phyloP scores from a whole-genome alignment of 148 eudicot species.

The Cornus suecica region DNA sequence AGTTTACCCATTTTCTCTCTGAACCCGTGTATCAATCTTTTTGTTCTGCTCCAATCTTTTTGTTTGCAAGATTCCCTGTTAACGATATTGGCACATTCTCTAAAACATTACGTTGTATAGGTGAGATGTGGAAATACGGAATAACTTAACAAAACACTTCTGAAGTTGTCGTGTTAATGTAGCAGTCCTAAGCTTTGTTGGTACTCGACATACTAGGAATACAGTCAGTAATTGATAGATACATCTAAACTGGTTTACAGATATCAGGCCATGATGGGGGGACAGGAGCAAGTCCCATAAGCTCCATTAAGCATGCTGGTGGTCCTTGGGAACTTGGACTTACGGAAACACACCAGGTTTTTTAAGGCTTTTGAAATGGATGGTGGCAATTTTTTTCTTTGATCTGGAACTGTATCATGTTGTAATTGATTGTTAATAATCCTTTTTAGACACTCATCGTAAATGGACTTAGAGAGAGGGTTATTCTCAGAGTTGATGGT shows the following conservation, averaged over 20 bases:
- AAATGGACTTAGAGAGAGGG: conserved; percentile 98
- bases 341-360: conserved; percentile 96
- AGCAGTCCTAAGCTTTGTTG: not conserved
- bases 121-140: not conserved
- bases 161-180: conserved; percentile 1
- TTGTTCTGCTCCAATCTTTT: not conserved
- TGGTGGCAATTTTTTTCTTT: not conserved
- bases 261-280: conserved; percentile 99
- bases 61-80: not conserved
- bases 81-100: too few relatives aligned
- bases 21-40: not conserved
- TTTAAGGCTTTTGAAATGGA: conserved; percentile 8
- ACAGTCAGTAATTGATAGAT: not conserved
- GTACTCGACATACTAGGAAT: not conserved
- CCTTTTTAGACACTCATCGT: conserved; percentile 61
- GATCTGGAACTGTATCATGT: not conserved
- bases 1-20: not conserved
- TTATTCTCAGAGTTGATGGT: conserved; percentile 94
- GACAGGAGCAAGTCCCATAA: conserved; percentile 97
- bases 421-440: conserved; percentile 1
- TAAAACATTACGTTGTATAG: not conserved
- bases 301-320: conserved; percentile 99
- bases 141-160: too few relatives aligned
- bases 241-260: conserved; percentile 36
- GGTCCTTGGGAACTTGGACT: conserved; percentile 99